Evolutionary conservation across 106 monocot species (phyloP).

Genomic region (Dactylorhiza incarnata): DNA sequence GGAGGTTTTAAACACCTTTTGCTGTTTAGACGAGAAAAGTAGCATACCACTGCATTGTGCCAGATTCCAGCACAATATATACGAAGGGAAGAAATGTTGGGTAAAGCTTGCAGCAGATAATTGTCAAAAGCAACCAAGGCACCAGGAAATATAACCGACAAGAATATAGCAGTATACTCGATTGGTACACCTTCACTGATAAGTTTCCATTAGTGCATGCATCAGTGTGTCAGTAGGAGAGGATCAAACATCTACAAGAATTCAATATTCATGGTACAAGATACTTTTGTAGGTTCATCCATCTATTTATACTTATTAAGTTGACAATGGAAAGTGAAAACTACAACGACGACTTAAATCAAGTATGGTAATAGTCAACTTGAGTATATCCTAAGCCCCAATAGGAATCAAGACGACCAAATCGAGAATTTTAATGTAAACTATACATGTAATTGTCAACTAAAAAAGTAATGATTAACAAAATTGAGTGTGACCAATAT

Average conservation of each 20-base stretch:
- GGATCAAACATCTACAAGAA: slow-evolving; percentile 7
- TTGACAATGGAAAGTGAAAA: neutral
- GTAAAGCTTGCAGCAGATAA: slow-evolving; percentile 49
- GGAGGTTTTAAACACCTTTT: neutral
- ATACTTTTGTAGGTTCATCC: neutral
- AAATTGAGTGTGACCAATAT: neutral
- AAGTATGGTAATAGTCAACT: neutral
- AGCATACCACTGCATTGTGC: slow-evolving; percentile 82
- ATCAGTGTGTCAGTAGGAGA: slow-evolving; percentile 10
- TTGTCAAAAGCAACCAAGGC: slow-evolving; percentile 88
- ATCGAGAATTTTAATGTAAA: no score
- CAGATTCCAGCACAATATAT: slow-evolving; percentile 97
- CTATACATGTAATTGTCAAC: neutral
- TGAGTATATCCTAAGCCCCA: neutral
- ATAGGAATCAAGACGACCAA: no score
- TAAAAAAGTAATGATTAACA: neutral
- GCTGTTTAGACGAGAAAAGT: neutral
- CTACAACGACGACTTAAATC: neutral
- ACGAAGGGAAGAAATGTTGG: slow-evolving; percentile 44
- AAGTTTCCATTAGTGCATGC: slow-evolving; percentile 10
- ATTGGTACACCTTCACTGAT: slow-evolving; percentile 74
- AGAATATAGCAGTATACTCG: slow-evolving; percentile 77
- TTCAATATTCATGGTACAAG: neutral
- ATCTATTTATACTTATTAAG: neutral
- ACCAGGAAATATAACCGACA: slow-evolving; percentile 82